Evolutionary conservation across 169 alveolate species (phyloP).

Genomic region (Eimeria sp.): DNA sequence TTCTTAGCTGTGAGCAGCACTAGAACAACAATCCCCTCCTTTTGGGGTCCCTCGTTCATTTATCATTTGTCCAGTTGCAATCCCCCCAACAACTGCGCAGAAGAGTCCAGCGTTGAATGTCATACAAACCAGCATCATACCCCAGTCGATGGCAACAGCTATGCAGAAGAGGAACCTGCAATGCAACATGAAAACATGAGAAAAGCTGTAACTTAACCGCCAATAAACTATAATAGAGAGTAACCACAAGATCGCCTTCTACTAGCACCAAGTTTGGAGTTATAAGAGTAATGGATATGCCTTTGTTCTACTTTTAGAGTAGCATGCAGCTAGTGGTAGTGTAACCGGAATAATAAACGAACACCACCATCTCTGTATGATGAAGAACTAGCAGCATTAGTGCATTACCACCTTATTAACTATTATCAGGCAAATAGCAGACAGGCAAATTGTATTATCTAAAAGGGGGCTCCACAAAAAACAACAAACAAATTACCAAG

Average conservation of each 20-base stretch:
- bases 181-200: neutral
- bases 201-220: neutral
- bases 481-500: slow-evolving; percentile 9
- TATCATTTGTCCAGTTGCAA: slow-evolving; percentile 74
- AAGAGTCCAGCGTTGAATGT: slow-evolving; percentile 81
- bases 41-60: neutral
- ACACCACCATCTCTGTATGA: neutral
- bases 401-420: neutral
- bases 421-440: neutral
- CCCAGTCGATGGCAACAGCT: slow-evolving; percentile 80
- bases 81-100: slow-evolving; percentile 70
- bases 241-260: neutral
- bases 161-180: slow-evolving; percentile 57
- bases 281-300: neutral
- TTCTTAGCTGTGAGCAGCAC: slow-evolving; percentile 29
- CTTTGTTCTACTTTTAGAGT: neutral
- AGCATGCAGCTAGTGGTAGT: neutral
- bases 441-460: neutral
- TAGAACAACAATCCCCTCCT: slow-evolving; percentile 24
- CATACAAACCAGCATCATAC: slow-evolving; percentile 81
- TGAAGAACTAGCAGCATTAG: neutral
- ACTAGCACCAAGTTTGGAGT: neutral
- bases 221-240: neutral
- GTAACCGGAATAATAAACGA: neutral
- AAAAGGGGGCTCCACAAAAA: neutral